Base-by-base conservation (phyloP, 2,329 filamentous ascomycete genomes). In the Fusarium brevicatenulatum region DNA sequence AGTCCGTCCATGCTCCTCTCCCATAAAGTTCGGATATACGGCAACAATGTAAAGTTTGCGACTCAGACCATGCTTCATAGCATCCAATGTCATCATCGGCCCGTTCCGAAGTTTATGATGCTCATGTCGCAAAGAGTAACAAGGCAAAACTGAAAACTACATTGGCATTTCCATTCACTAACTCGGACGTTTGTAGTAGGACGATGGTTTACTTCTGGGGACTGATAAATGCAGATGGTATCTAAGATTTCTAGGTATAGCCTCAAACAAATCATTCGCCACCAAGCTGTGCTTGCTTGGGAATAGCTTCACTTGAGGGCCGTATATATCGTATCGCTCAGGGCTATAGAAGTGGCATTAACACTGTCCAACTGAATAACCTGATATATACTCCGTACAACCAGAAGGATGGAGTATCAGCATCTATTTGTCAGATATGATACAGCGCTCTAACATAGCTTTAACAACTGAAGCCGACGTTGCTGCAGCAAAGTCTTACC, bases 401-500 rank as follows among this genome's bases (percentile, higher is more conserved):
- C n/a, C n/a, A n/a, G n/a, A 15, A 7, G 2, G 9, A 8, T 19
- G 10, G 1, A 6, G 7, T 4, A 3, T 16, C 7, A 6, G 23
- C 9, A 8, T n/a, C 34, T 28, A 53, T 11, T 21, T n/a, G 28
- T 53, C 34, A 2, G 13, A 4, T n/a, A 28, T 53, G 4, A n/a
- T 53, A 5, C 16, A 37, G 4, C 50, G 34, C 3, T 53, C 9
- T 18, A 53, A 10, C 5, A 28, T 21, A 12, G 34, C 23, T n/a
- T 53, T 39, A 28, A 28, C 19, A 37, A 39, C 50, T 5, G 34
- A 28, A 53, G 34, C 19, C 13, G 19, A n/a, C 7, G 32, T 39
- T 7, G 46, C 61, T 1, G 61, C 61, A 4, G 61, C 46, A 66
- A 47, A 67, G 1, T 37, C 25, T n/a, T 67, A 53, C 53, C 53